Percentiles rank a stretch among this genome's conserved stretches.
phyloP scores from a whole-genome alignment of 352 stramenopile species.

The Phytophthora hybrid region DNA sequence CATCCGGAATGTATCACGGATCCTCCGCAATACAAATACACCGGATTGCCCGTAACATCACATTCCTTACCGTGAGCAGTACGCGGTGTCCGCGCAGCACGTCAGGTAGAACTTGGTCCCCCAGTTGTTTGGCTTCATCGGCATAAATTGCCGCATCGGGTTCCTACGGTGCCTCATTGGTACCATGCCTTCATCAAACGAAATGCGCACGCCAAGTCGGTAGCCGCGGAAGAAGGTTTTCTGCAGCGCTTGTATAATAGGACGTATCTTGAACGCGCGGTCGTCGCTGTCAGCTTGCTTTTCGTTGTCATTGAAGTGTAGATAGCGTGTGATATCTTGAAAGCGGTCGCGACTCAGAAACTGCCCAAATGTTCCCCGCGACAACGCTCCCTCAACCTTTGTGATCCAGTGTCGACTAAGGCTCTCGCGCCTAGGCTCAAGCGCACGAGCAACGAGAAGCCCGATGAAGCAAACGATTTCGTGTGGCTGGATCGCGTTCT shows the following conservation, averaged over 20 bases:
- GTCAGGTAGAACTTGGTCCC: not conserved
- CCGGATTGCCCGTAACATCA: not conserved
- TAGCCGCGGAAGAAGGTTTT: not conserved
- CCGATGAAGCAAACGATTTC: conserved; percentile 9
- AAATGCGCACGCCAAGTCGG: not conserved
- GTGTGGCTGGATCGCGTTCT: conserved; percentile 7
- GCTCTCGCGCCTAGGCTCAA: conserved; percentile 7
- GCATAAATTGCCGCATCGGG: not conserved
- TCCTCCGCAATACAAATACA: not conserved
- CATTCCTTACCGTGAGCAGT: not conserved
- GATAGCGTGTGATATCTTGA: conserved; percentile 5
- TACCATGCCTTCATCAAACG: not conserved
- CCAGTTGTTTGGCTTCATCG: not conserved
- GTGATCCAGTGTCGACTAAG: conserved; percentile 10
- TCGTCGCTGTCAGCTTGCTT: not conserved
- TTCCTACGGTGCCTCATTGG: not conserved
- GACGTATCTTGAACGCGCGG: conserved; percentile 11
- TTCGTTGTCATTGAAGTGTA: conserved; percentile 15
- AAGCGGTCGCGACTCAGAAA: no score
- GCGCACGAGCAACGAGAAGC: not conserved
- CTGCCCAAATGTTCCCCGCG: conserved; percentile 4
- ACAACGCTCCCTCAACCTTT: conserved; percentile 5
- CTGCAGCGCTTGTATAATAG: not conserved
- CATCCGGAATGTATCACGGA: not conserved
- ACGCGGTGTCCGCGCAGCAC: not conserved